These are phyloP conservation scores for Cercospora sesami DNA, from an alignment of 2,329 filamentous ascomycete species.

Conservation along the genomic window DNA sequence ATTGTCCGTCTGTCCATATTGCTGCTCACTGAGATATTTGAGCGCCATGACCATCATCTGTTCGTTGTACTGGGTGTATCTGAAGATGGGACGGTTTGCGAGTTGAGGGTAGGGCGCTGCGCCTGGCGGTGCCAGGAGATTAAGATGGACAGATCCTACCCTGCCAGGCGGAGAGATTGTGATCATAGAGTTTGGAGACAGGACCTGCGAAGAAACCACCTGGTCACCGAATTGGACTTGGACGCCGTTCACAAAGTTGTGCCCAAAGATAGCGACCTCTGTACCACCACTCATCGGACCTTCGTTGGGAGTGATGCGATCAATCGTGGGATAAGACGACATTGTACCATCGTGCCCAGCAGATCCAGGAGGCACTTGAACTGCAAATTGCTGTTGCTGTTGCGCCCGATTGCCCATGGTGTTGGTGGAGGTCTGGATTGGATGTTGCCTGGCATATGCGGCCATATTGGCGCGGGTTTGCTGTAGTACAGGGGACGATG, in stretches of 20 bases:
- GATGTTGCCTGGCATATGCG: constrained; percentile 36
- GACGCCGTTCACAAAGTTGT: constrained; percentile 73
- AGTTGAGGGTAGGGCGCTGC: constrained; percentile 42
- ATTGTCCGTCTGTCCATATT: constrained; percentile 35
- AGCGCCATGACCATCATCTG: constrained; percentile 59
- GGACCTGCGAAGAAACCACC: constrained; percentile 70
- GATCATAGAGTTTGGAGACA: constrained; percentile 74
- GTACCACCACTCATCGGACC: constrained; percentile 81
- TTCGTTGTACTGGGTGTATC: constrained; percentile 49
- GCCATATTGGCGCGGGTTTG: constrained; percentile 38
- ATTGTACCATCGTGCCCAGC: constrained; percentile 20
- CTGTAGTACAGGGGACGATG: constrained; percentile 65
- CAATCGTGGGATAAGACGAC: constrained; percentile 18
- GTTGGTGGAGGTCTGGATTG: constrained; percentile 35
- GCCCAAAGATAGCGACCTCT: constrained; percentile 82
- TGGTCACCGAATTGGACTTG: constrained; percentile 82
- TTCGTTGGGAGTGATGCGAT: constrained; percentile 69
- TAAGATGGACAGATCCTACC: constrained; percentile 69
- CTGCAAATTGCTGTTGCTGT: constrained; percentile 23
- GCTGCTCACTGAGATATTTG: constrained; percentile 39
- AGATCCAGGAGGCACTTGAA: constrained; percentile 21
- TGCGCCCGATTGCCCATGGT: constrained; percentile 19
- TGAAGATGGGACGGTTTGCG: constrained; percentile 47
- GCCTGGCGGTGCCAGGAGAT: constrained; percentile 50
- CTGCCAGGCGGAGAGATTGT: constrained; percentile 73